Evolutionary conservation across 1,139 yeast species (phyloP).

Genomic region (Sporopachydermia cereana): DNA sequence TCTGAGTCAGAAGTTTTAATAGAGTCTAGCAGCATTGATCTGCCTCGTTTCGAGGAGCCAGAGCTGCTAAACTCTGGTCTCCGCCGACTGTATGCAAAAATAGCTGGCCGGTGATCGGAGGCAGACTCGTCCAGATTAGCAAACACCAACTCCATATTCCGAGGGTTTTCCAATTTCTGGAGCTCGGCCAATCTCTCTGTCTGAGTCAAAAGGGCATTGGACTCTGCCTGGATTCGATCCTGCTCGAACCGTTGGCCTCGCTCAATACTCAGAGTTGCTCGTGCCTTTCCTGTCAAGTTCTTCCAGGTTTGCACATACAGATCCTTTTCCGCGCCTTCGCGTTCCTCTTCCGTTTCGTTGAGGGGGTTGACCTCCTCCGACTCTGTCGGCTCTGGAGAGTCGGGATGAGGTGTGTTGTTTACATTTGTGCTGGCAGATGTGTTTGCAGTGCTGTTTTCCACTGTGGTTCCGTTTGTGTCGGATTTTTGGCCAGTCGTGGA

Average conservation of each 20-base stretch:
- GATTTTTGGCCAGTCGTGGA: slow-evolving; percentile 12
- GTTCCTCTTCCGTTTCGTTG: slow-evolving; percentile 12
- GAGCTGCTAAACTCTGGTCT: not conserved
- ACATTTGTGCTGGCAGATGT: slow-evolving; percentile 1
- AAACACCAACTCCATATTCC: not conserved
- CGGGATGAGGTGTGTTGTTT: slow-evolving; percentile 7
- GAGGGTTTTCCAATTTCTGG: slow-evolving; percentile 9
- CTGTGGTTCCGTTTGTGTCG: slow-evolving; percentile 8
- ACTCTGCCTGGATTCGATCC: slow-evolving; percentile 46
- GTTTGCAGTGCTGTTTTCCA: slow-evolving; percentile 9
- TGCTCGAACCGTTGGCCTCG: slow-evolving; percentile 58
- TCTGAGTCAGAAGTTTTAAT: slow-evolving; percentile 37
- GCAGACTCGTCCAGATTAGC: not conserved
- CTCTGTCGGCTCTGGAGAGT: not conserved
- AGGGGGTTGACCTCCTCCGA: not conserved
- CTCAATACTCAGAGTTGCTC: slow-evolving; percentile 63
- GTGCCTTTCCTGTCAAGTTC: slow-evolving; percentile 60
- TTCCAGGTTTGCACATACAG: slow-evolving; percentile 75
- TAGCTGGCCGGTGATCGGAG: not conserved
- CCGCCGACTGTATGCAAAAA: slow-evolving; percentile 12
- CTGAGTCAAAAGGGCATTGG: slow-evolving; percentile 55
- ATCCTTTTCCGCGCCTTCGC: slow-evolving; percentile 43
- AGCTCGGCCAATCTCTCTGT: slow-evolving; percentile 43
- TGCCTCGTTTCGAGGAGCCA: not conserved
- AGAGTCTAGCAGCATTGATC: not conserved